These are phyloP conservation scores for Colletotrichum coccodes DNA, from an alignment of 2,329 filamentous ascomycete species.

Conservation along the genomic window DNA sequence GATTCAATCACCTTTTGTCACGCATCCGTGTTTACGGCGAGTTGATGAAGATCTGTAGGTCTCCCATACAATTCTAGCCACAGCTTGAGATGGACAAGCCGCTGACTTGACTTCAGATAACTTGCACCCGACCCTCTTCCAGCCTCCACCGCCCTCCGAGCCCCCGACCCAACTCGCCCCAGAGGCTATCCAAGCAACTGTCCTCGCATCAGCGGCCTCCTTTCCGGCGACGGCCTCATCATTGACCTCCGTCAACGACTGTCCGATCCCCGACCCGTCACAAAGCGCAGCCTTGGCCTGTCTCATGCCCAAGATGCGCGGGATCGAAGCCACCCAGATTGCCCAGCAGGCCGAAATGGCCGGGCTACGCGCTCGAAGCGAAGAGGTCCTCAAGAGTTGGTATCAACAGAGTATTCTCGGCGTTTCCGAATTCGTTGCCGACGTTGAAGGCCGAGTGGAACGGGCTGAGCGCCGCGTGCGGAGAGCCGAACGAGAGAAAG, in stretches of 20 bases:
- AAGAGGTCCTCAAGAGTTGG: conserved; percentile 72
- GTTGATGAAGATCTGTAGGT: conserved; percentile 69
- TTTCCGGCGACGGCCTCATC: conserved; percentile 67
- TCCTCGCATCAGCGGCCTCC: conserved; percentile 65
- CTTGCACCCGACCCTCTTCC: conserved; percentile 65
- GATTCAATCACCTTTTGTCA: conserved; percentile 61
- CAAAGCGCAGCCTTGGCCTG: conserved; percentile 66
- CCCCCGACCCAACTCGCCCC: conserved; percentile 62
- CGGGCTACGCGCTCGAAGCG: conserved; percentile 72
- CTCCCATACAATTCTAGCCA: too few species aligned
- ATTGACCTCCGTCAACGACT: conserved; percentile 66
- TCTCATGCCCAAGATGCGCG: conserved; percentile 70
- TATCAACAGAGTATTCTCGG: conserved; percentile 78
- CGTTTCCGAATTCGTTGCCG: conserved; percentile 75
- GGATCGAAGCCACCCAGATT: conserved; percentile 67
- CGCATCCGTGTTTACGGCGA: conserved; percentile 67
- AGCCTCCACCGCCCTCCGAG: conserved; percentile 53
- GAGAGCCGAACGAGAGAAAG: conserved; percentile 69
- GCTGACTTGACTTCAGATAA: conserved; percentile 52
- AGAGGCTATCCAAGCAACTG: conserved; percentile 62
- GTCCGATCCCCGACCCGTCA: conserved; percentile 64
- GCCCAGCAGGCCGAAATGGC: conserved; percentile 71
- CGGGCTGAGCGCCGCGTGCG: conserved; percentile 73
- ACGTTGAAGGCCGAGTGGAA: conserved; percentile 75
- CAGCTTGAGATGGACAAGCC: background rate